Evolutionary conservation across 1,284 basidiomycete genomes (phyloP).

Genomic region (Irpex sp.): DNA sequence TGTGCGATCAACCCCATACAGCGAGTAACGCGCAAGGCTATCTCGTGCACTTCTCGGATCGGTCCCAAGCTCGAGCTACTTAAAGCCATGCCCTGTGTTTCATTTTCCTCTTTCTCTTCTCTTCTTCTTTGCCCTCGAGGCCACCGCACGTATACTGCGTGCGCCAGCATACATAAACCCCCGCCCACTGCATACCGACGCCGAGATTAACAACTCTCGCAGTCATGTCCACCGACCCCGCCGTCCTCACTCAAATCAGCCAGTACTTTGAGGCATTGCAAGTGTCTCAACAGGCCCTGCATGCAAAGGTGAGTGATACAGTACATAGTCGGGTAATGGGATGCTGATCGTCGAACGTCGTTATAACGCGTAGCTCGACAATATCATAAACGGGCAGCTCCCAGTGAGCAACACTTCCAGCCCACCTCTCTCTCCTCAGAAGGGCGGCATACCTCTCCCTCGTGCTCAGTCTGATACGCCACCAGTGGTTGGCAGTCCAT

Average conservation of each 20-base stretch:
- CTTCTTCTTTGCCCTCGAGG: constrained; percentile 12
- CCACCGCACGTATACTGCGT: constrained; percentile 11
- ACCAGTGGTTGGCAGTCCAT: constrained; percentile 20
- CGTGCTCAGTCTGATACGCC: constrained; percentile 20
- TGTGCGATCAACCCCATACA: neutral
- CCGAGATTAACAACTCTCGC: neutral
- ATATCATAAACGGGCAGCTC: constrained; percentile 20
- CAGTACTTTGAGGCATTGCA: constrained; percentile 66
- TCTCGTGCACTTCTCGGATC: neutral
- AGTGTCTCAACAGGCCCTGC: constrained; percentile 67
- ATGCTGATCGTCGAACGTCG: neutral
- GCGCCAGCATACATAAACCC: constrained; percentile 1
- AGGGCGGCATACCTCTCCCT: constrained; percentile 23
- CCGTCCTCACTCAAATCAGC: constrained; percentile 69
- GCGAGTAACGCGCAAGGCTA: neutral
- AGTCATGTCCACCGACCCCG: constrained; percentile 34
- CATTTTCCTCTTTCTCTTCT: constrained; percentile 10
- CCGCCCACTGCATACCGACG: neutral
- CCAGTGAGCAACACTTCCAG: constrained; percentile 17
- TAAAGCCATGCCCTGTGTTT: neutral
- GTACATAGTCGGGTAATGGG: neutral
- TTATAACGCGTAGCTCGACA: constrained; percentile 32
- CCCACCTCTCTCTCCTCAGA: constrained; percentile 21
- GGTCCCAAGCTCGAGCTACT: neutral
- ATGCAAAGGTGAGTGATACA: constrained; percentile 56